Evolutionary conservation across 257 asterid genomes (phyloP).

Genomic region (Capsicum pubescens): DNA sequence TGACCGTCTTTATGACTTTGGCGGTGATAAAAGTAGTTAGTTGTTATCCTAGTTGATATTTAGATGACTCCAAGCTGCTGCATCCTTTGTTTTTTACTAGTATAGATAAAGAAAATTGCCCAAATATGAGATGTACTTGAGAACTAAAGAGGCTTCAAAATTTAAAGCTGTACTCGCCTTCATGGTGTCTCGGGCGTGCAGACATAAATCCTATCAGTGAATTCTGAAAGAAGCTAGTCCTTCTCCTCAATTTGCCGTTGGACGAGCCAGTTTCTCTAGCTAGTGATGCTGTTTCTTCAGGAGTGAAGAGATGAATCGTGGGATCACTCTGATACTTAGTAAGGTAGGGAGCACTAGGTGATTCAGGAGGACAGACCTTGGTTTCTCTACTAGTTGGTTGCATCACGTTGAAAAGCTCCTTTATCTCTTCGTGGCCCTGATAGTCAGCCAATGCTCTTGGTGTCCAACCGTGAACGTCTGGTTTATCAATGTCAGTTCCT

Average conservation of each 20-base stretch:
- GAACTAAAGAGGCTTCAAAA: neutral
- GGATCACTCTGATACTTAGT: constrained; percentile 70
- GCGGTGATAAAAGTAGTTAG: neutral
- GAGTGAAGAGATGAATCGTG: constrained; percentile 32
- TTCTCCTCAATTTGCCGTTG: constrained; percentile 34
- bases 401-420: constrained; percentile 46
- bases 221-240: constrained; percentile 46
- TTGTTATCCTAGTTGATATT: no score
- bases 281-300: constrained; percentile 23
- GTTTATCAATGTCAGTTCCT: constrained; percentile 64
- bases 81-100: no score
- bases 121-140: neutral
- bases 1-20: constrained; percentile 8
- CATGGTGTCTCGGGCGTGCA: constrained; percentile 43
- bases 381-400: constrained; percentile 29
- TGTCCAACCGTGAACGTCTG: constrained; percentile 71
- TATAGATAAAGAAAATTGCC: no score
- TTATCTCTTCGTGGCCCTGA: constrained; percentile 68
- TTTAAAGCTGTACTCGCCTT: constrained; percentile 44
- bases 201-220: constrained; percentile 81
- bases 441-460: constrained; percentile 68
- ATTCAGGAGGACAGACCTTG: constrained; percentile 25
- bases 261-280: constrained; percentile 24
- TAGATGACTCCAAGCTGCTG: no score
- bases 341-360: constrained; percentile 45